These are phyloP conservation scores for Hyparrhenia diplandra DNA, from an alignment of 176 grass and related monocot species.

Conservation along the genomic window DNA sequence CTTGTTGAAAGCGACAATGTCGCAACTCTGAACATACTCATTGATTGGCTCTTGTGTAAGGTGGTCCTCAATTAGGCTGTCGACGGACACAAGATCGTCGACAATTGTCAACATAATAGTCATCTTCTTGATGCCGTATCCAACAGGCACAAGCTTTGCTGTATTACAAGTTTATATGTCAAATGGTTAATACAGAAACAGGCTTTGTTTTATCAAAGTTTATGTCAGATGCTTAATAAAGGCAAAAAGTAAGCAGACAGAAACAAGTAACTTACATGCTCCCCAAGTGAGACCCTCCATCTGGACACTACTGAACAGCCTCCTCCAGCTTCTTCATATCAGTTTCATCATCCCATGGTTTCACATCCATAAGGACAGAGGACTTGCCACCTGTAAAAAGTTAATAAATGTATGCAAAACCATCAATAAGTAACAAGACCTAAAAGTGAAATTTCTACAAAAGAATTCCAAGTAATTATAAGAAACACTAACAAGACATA, in stretches of 20 bases:
- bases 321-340: conserved; percentile 97
- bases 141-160: conserved; percentile 87
- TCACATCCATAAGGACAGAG: conserved; percentile 84
- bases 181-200: neutral
- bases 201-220: neutral
- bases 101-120: conserved; percentile 86
- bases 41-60: conserved; percentile 52
- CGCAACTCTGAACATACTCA: conserved; percentile 83
- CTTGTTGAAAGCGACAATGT: conserved; percentile 97
- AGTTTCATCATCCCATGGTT: conserved; percentile 97
- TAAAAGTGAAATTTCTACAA: neutral
- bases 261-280: conserved; percentile 59
- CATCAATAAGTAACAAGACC: neutral
- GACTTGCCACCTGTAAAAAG: conserved; percentile 92
- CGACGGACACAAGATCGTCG: conserved; percentile 79
- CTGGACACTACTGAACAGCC: conserved; percentile 69
- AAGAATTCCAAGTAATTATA: neutral
- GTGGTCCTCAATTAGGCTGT: conserved; percentile 69
- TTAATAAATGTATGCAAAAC: too few species aligned
- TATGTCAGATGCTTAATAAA: neutral
- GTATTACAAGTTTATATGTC: neutral
- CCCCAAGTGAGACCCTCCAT: conserved; percentile 91
- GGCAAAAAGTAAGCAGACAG: neutral
- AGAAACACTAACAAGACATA: too few species aligned
- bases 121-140: conserved; percentile 96